phyloP scores from a whole-genome alignment of 495 filamentous ascomycete species.

The Podospora anserina region DNA sequence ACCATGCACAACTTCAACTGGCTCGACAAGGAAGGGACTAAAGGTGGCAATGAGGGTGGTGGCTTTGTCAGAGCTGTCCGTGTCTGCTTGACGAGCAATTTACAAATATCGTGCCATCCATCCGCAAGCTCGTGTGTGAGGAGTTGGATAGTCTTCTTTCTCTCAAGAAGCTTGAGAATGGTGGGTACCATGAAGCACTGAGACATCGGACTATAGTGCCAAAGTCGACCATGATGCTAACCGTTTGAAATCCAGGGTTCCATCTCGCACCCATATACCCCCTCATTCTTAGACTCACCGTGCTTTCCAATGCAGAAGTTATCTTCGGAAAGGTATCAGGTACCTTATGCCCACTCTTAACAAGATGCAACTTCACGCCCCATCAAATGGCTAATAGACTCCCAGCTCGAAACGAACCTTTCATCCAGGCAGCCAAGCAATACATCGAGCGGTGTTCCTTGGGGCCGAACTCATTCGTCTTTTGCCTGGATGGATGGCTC shows the following conservation, averaged over 20 bases:
- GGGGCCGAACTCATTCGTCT: slow-evolving; percentile 23
- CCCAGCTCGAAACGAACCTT: slow-evolving; percentile 20
- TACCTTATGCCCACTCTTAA: not conserved
- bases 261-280: not conserved
- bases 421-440: slow-evolving; percentile 18
- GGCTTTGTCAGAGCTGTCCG: not conserved
- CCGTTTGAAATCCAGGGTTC: too few relatives aligned
- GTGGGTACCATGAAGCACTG: too few relatives aligned
- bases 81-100: not conserved
- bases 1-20: slow-evolving; percentile 8
- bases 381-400: too few relatives aligned
- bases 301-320: not conserved
- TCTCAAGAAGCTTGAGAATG: too few relatives aligned
- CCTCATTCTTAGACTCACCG: not conserved
- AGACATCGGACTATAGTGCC: too few relatives aligned
- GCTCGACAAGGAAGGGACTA: not conserved
- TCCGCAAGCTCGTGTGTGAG: too few relatives aligned
- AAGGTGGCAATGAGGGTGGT: not conserved
- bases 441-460: slow-evolving; percentile 22
- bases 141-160: too few relatives aligned
- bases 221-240: too few relatives aligned
- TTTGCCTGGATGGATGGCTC: slow-evolving; percentile 8
- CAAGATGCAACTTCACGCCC: too few relatives aligned
- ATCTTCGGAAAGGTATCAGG: slow-evolving; percentile 7
- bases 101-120: not conserved